Base-by-base conservation (phyloP, 1,139 yeast genomes). In the Scheffersomyces cryptocercus region DNA sequence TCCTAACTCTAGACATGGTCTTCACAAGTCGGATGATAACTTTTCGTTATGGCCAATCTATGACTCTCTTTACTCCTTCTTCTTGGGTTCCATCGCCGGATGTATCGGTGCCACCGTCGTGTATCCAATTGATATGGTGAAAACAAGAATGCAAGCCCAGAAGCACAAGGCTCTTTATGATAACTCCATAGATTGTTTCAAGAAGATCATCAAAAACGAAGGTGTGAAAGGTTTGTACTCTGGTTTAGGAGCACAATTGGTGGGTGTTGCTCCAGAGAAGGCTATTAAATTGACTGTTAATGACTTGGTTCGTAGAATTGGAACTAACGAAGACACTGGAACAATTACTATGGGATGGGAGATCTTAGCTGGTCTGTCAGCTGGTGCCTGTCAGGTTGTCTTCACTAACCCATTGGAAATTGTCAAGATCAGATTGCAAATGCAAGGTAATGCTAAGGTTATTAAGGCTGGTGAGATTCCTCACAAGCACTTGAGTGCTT, bases 51-150 rank as follows among this genome's bases (percentile, higher is more conserved):
- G 76, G 77, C 79, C 79, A 31, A 75, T 93, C 43, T 86, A 89
- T 59, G 96, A 88, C 61, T 88, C 97, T 3, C 77, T 85, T 42
- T 89, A 91, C 68, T 90, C 95, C 48, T 93, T 93, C 66, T 73
- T 88, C 39, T 73, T 93, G 49, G 99, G 99, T 28, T 90, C 97
- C 3, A 77, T 91, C 42, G 98, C 99, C 30, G 99, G 99, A 48
- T 95, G 97, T 60, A 84, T 93, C 67, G 99, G 99, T 54, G 98
- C 99, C 24, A 88, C 97, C 8, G 90, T 87, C n/a, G 99, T 93
- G 37, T 93, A 93, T 63, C 99, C 99, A 36, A 93, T 93, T 56
- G 99, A 93, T 69, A 77, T 93, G 64, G 93, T 93, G 53, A 93
- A 93, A 72, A 93, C 99, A 3, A 82, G 98, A 65, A 89, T 93